These are phyloP conservation scores for Cystobasidium tubakii DNA, from an alignment of 768 basidiomycete genomes.

Conservation along the genomic window DNA sequence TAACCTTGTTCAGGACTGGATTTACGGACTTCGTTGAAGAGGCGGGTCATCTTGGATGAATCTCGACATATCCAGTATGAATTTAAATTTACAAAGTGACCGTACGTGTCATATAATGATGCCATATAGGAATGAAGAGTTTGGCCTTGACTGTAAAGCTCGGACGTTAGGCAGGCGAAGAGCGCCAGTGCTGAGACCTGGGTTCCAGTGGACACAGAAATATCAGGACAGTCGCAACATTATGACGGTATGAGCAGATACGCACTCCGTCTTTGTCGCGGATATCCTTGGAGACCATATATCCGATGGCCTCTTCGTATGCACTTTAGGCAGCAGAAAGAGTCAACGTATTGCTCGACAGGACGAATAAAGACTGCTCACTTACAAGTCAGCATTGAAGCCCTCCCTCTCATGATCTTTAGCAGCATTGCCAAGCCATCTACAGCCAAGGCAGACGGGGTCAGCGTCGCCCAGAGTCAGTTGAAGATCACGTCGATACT, in stretches of 20 bases:
- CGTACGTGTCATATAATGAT: constrained; percentile 59
- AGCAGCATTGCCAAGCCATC: constrained; percentile 66
- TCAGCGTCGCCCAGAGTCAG: no score
- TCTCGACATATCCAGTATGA: constrained; percentile 56
- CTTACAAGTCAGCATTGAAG: constrained; percentile 62
- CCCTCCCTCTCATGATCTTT: constrained; percentile 62
- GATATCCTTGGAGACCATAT: constrained; percentile 65
- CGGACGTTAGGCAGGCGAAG: constrained; percentile 50
- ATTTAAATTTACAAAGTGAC: constrained; percentile 60
- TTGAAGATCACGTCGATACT: neutral
- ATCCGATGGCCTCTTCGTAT: constrained; percentile 89
- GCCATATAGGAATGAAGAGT: constrained; percentile 59
- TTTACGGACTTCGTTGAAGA: constrained; percentile 54
- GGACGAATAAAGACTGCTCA: neutral
- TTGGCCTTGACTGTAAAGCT: constrained; percentile 56
- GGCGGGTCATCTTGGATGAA: constrained; percentile 60
- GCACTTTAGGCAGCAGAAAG: no score
- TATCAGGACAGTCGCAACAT: constrained; percentile 71
- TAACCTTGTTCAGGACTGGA: constrained; percentile 4
- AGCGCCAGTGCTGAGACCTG: constrained; percentile 44
- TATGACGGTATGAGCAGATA: no score
- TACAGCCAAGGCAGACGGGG: neutral
- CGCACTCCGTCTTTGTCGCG: constrained; percentile 81
- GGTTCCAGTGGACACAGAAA: constrained; percentile 44
- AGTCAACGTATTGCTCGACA: no score